Evolutionary conservation across 2,329 filamentous ascomycete genomes (phyloP).

Genomic region (Stagonosporopsis rhizophila): DNA sequence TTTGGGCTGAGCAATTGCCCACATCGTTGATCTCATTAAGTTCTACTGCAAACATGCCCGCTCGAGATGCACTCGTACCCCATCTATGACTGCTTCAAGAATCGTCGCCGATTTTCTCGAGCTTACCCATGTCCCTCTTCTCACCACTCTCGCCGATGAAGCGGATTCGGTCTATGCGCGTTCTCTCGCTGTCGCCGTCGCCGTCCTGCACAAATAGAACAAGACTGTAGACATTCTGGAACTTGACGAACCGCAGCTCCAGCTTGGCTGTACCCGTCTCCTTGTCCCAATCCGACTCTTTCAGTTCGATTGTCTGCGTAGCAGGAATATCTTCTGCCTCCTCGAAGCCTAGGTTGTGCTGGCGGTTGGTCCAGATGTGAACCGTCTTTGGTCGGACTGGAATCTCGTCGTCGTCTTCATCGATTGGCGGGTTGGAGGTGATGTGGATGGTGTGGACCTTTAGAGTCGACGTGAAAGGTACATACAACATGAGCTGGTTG

Average conservation of each 20-base stretch:
- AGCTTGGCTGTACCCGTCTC: slow-evolving; percentile 59
- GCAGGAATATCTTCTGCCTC: slow-evolving; percentile 87
- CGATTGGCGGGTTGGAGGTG: slow-evolving; percentile 74
- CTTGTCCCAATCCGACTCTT: slow-evolving; percentile 74
- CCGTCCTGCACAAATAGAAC: slow-evolving; percentile 85
- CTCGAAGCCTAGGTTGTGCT: slow-evolving; percentile 91
- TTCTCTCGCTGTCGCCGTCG: slow-evolving; percentile 84
- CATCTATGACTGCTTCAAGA: slow-evolving; percentile 1
- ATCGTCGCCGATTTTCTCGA: slow-evolving; percentile 91
- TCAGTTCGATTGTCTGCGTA: slow-evolving; percentile 80
- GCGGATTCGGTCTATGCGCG: slow-evolving; percentile 78
- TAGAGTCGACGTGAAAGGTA: slow-evolving; percentile 85
- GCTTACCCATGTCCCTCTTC: slow-evolving; percentile 90
- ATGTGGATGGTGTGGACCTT: slow-evolving; percentile 90
- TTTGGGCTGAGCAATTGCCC: slow-evolving; percentile 1
- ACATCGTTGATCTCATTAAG: slow-evolving; percentile 15
- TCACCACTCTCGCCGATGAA: slow-evolving; percentile 89
- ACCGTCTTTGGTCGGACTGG: slow-evolving; percentile 83
- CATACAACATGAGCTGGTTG: slow-evolving; percentile 91
- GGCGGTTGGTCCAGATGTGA: slow-evolving; percentile 84
- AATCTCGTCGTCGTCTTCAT: slow-evolving; percentile 68
- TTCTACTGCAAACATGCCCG: neutral
- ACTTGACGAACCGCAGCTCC: slow-evolving; percentile 89
- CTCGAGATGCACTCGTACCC: neutral
- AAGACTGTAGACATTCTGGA: slow-evolving; percentile 88